Percentiles rank a stretch among this genome's conserved stretches.
Conservation (phyloP, 192 early-diverging fungal species). For the Podila horticola region DNA sequence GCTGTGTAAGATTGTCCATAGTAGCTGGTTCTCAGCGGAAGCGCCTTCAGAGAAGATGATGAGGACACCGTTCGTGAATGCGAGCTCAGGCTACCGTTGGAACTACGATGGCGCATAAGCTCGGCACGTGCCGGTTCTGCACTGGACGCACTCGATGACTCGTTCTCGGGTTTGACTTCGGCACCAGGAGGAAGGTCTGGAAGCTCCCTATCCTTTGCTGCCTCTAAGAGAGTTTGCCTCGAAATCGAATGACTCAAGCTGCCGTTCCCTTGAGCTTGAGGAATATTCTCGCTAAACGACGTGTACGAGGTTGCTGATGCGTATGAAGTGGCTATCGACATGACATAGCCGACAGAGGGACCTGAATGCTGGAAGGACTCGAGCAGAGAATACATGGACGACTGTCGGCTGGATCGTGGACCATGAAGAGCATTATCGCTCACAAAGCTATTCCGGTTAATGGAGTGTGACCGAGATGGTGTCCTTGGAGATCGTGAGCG, state of each 20-base stretch:
- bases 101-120: slow-evolving; percentile 3
- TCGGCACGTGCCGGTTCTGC: background rate
- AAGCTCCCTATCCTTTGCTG: background rate
- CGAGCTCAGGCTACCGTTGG: background rate
- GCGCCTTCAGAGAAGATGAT: background rate
- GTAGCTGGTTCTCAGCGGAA: background rate
- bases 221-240: background rate
- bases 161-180: background rate
- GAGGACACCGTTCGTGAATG: background rate
- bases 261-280: background rate
- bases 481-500: background rate
- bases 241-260: slow-evolving; percentile 1
- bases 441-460: slow-evolving; percentile 22
- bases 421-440: slow-evolving; percentile 18
- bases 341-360: background rate
- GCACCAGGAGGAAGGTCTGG: background rate
- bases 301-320: background rate
- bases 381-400: slow-evolving; percentile 6
- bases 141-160: background rate
- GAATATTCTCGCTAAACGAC: background rate
- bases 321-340: slow-evolving; percentile 10
- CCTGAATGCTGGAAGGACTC: background rate
- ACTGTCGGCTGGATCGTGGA: slow-evolving; percentile 1
- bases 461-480: slow-evolving; percentile 6
- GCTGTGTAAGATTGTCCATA: background rate